Conservation (phyloP, 441 rosid species). For the Hura crepitans region DNA sequence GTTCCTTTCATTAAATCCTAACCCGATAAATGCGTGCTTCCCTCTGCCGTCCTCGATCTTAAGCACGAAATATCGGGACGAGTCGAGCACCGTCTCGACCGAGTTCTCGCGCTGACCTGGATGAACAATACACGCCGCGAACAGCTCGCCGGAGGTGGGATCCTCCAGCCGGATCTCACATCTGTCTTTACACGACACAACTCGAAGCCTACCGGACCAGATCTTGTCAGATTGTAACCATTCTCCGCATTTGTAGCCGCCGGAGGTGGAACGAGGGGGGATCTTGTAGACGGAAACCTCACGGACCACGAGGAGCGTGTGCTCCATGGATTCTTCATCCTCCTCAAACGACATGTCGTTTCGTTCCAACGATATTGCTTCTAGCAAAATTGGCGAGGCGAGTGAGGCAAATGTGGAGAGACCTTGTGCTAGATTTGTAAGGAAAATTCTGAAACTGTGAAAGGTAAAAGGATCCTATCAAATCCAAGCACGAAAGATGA, state of each 20-base stretch:
- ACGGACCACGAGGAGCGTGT: constrained; percentile 90
- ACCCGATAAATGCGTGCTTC: constrained; percentile 88
- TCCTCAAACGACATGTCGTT: constrained; percentile 67
- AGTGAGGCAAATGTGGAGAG: constrained; percentile 1
- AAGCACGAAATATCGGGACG: constrained; percentile 88
- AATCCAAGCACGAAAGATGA: neutral
- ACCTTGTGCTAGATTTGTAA: constrained; percentile 9
- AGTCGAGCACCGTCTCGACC: constrained; percentile 91
- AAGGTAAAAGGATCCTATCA: neutral
- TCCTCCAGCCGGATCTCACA: constrained; percentile 99
- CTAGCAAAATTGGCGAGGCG: neutral
- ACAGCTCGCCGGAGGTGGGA: constrained; percentile 80
- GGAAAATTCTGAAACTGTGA: neutral
- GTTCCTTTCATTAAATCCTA: constrained; percentile 86
- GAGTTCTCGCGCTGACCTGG: constrained; percentile 84
- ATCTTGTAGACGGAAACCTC: constrained; percentile 89
- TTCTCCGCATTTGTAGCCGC: constrained; percentile 97
- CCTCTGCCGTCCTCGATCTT: constrained; percentile 92
- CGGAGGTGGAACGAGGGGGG: constrained; percentile 92
- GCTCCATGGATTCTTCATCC: constrained; percentile 86
- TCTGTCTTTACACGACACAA: constrained; percentile 85
- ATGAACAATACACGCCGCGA: constrained; percentile 85
- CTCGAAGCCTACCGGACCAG: constrained; percentile 97
- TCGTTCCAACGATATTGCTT: neutral
- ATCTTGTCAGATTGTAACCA: constrained; percentile 99